These are phyloP conservation scores for Dothistroma septosporum DNA, from an alignment of 2,329 filamentous ascomycete species.

Conservation along the genomic window DNA sequence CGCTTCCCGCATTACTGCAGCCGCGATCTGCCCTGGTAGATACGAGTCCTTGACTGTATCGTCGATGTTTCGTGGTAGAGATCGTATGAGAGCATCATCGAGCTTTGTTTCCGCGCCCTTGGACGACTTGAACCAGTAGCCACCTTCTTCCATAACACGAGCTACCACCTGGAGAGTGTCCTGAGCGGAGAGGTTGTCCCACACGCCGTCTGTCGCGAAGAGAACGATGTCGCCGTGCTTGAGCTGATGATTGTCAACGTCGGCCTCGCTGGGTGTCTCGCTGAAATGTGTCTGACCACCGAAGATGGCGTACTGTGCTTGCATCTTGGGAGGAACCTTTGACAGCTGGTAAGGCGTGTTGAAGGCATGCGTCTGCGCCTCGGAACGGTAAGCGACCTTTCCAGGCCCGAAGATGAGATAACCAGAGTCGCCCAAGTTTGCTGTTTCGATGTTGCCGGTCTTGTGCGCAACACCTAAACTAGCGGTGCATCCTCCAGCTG, in stretches of 20 bases:
- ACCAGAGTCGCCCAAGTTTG: slow-evolving; percentile 93
- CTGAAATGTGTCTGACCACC: slow-evolving; percentile 66
- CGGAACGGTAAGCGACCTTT: slow-evolving; percentile 76
- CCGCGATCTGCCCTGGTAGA: slow-evolving; percentile 74
- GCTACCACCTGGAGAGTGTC: slow-evolving; percentile 78
- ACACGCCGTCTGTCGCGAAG: slow-evolving; percentile 90
- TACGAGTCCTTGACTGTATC: slow-evolving; percentile 44
- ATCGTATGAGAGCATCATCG: slow-evolving; percentile 24
- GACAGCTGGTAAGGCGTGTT: slow-evolving; percentile 96
- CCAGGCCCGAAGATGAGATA: slow-evolving; percentile 83
- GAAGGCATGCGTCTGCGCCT: slow-evolving; percentile 91
- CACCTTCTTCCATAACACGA: slow-evolving; percentile 57
- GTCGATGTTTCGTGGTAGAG: slow-evolving; percentile 22
- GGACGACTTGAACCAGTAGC: slow-evolving; percentile 33
- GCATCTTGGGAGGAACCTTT: slow-evolving; percentile 74
- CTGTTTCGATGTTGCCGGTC: slow-evolving; percentile 75
- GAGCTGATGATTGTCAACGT: slow-evolving; percentile 69
- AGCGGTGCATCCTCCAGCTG: slow-evolving; percentile 85
- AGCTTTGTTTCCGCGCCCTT: slow-evolving; percentile 32
- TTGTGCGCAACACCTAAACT: slow-evolving; percentile 74
- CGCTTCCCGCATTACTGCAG: slow-evolving; percentile 73
- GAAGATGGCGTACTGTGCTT: slow-evolving; percentile 75
- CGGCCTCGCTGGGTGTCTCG: slow-evolving; percentile 80
- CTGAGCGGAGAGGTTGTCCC: slow-evolving; percentile 91
- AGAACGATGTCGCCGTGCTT: slow-evolving; percentile 91